Percentiles rank a stretch among this genome's conserved stretches.
phyloP scores from a whole-genome alignment of 352 stramenopile species.

The Blastocystis sp. region DNA sequence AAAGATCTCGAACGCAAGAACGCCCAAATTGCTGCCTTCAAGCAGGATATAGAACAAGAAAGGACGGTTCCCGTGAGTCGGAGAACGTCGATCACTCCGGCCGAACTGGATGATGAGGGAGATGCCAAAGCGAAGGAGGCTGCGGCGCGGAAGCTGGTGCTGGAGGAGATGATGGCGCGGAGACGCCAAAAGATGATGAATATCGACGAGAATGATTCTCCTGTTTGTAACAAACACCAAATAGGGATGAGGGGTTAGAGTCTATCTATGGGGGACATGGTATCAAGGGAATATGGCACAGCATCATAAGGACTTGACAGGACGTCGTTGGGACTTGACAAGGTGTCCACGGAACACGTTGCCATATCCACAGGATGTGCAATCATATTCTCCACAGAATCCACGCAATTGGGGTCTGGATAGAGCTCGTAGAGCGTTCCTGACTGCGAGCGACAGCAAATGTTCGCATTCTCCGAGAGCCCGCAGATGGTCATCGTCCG shows the following conservation, averaged over 20 bases:
- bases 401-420: constrained; percentile 35
- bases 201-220: background rate
- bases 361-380: too few relatives aligned
- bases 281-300: too few relatives aligned
- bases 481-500: background rate
- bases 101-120: background rate
- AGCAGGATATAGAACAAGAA: background rate
- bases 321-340: too few relatives aligned
- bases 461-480: background rate
- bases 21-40: background rate
- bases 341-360: too few relatives aligned
- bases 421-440: background rate
- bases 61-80: too few relatives aligned
- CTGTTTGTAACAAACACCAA: constrained; percentile 40
- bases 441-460: background rate
- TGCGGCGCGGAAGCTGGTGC: background rate
- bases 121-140: background rate
- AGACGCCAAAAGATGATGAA: background rate
- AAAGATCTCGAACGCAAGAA: constrained; percentile 37
- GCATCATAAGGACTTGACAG: too few relatives aligned
- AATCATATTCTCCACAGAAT: constrained; percentile 39
- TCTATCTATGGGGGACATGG: too few relatives aligned
- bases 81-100: background rate
- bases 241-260: too few relatives aligned
- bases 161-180: background rate